Percentiles rank a stretch among this genome's conserved stretches.
phyloP scores from a whole-genome alignment of 495 filamentous ascomycete genomes.

The Halenospora varia region DNA sequence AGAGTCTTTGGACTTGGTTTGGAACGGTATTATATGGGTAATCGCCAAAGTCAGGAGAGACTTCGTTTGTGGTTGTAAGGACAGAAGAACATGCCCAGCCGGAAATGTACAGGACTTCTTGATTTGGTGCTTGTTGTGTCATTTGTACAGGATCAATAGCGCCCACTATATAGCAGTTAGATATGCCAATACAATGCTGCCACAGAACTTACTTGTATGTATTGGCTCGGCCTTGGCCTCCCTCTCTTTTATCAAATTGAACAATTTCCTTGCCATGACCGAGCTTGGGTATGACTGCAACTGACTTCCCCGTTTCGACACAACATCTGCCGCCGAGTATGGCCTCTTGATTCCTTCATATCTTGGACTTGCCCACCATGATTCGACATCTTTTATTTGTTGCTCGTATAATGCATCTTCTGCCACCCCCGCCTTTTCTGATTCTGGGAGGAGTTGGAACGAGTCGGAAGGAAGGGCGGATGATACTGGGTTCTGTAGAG shows the following conservation, averaged over 20 bases:
- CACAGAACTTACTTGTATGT: constrained; percentile 6
- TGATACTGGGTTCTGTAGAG: constrained; percentile 42
- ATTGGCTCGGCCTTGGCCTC: constrained; percentile 77
- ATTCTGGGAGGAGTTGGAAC: constrained; percentile 74
- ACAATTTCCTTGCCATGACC: constrained; percentile 90
- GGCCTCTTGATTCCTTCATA: constrained; percentile 88
- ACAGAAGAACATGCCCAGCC: constrained; percentile 96
- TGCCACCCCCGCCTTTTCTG: constrained; percentile 65
- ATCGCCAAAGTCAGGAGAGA: constrained; percentile 94
- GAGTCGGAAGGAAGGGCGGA: constrained; percentile 60
- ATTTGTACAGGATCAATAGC: constrained; percentile 98
- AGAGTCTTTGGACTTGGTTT: constrained; percentile 92
- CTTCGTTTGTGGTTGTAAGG: constrained; percentile 91
- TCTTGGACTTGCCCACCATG: constrained; percentile 82
- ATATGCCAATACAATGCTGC: not conserved
- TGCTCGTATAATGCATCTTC: constrained; percentile 79
- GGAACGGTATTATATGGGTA: constrained; percentile 99
- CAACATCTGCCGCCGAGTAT: constrained; percentile 86
- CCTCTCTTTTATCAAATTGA: constrained; percentile 76
- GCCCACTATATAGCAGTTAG: constrained; percentile 59
- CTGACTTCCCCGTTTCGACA: constrained; percentile 84
- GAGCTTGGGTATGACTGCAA: constrained; percentile 87
- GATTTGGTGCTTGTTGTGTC: constrained; percentile 95
- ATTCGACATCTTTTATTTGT: constrained; percentile 75
- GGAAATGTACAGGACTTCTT: constrained; percentile 92